Percentiles rank a stretch among this genome's conserved stretches.
Evolutionary conservation across 495 filamentous ascomycete species (phyloP).

Genomic region (Daldinia concentrica): DNA sequence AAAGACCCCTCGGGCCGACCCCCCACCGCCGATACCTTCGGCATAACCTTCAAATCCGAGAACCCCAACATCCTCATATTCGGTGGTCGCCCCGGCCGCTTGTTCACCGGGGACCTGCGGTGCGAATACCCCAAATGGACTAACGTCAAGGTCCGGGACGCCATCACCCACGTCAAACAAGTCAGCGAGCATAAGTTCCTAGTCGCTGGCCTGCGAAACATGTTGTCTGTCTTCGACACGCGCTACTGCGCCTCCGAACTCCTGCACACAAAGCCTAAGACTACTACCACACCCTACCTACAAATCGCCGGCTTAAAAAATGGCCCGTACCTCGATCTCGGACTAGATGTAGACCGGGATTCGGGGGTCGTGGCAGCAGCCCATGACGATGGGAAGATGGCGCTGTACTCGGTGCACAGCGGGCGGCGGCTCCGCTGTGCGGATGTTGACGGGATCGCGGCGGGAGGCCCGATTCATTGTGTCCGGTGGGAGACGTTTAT

Average conservation of each 20-base stretch:
- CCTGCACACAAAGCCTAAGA: neutral
- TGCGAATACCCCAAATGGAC: conserved; percentile 26
- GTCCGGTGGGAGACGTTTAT: conserved; percentile 49
- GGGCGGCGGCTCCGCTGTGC: conserved; percentile 44
- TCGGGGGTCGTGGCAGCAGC: conserved; percentile 54
- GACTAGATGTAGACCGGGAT: conserved; percentile 47
- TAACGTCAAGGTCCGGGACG: conserved; percentile 10
- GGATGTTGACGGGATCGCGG: conserved; percentile 22
- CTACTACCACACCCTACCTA: conserved; percentile 43
- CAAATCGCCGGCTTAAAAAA: conserved; percentile 51
- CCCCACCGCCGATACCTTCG: conserved; percentile 33
- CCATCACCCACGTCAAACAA: conserved; percentile 49
- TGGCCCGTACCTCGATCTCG: conserved; percentile 46
- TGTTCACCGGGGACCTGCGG: conserved; percentile 52
- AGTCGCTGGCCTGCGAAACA: conserved; percentile 48
- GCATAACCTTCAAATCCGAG: conserved; percentile 42
- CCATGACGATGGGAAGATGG: conserved; percentile 53
- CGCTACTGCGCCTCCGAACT: conserved; percentile 35
- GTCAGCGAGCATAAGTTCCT: conserved; percentile 49
- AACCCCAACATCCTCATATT: conserved; percentile 47
- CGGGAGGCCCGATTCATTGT: conserved; percentile 31
- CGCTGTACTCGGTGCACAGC: conserved; percentile 51
- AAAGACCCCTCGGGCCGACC: conserved; percentile 1
- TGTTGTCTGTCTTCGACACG: conserved; percentile 53
- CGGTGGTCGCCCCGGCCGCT: conserved; percentile 48